Evolutionary conservation across 192 early-diverging fungal species (phyloP), one percentile per base, ranked within the genome.

Genomic region (Backusella psychrophila): DNA sequence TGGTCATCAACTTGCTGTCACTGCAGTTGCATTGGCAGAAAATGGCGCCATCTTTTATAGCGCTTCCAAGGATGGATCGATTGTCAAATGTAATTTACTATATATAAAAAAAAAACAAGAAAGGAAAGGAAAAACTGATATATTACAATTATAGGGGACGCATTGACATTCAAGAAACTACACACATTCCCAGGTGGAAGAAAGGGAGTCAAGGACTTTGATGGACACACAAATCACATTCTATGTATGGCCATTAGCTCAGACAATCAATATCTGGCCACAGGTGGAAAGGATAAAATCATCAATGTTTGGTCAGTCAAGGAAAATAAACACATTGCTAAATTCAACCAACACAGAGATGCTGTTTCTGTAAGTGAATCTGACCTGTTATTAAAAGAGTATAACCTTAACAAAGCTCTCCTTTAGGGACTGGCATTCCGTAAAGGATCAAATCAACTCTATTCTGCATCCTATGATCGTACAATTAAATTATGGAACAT

Each of bases 401-500:
- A 3, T 2, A 3, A 3, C 33, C 33, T 3, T 33, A 33, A 33
- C 33, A 33, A 3, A 33, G 0, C 33, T 3, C 3, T 33, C 33
- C 3, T 33, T 2, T 31, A 90, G 89, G 89, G 92, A 21, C 85
- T 99, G 74, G 89, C 86, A 15, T 99, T 99, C 85, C 92, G 96
- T 52, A 90, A 88, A 76, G 91, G 93, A 29, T 74, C 82, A 70
- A 87, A 91, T 80, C 91, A 95, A 71, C 88, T 99, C 39, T 99
- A 99, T 81, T 94, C 94, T 69, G 91, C 90, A 72, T 95, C 95
- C 6, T 83, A 85, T 26, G 98, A 99, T 78, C 94, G 98, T 67
- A 95, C 95, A 49, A 90, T 99, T 80, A 99, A 99, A 81, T 69
- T 99, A 38, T 99, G 97, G 97, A 97, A 99, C 80, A 87, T 95